phyloP scores from a whole-genome alignment of 306 rosid genomes.

The Rubus parviflorus region DNA sequence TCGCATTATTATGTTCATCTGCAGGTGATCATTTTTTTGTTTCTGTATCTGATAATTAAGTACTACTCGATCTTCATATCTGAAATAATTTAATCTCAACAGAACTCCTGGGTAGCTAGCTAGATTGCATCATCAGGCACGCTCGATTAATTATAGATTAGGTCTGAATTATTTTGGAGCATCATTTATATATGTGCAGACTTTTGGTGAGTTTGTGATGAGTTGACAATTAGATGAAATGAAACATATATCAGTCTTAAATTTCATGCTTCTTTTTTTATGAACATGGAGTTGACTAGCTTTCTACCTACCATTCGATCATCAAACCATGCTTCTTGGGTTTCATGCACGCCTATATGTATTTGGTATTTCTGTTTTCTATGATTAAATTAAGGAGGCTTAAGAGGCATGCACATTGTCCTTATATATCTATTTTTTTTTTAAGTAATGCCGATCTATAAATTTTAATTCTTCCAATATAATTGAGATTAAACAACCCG shows the following conservation, averaged over 20 bases:
- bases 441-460: too few relatives aligned
- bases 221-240: background rate
- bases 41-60: background rate
- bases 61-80: background rate
- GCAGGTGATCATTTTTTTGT: background rate
- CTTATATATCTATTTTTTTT: too few relatives aligned
- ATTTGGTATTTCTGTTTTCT: background rate
- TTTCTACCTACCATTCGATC: conserved; percentile 8
- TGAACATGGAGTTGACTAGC: background rate
- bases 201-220: background rate
- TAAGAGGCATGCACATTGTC: background rate
- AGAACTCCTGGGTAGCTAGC: background rate
- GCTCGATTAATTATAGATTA: background rate
- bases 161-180: background rate
- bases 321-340: background rate
- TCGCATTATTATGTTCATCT: background rate
- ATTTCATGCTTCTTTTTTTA: background rate
- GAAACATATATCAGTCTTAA: background rate
- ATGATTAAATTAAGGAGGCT: background rate
- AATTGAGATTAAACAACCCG: too few relatives aligned
- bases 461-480: too few relatives aligned
- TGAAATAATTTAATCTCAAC: background rate
- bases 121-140: background rate
- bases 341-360: conserved; percentile 18
- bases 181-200: background rate